phyloP scores from a whole-genome alignment of 345 rosid species.

The Euclidium syriacum region DNA sequence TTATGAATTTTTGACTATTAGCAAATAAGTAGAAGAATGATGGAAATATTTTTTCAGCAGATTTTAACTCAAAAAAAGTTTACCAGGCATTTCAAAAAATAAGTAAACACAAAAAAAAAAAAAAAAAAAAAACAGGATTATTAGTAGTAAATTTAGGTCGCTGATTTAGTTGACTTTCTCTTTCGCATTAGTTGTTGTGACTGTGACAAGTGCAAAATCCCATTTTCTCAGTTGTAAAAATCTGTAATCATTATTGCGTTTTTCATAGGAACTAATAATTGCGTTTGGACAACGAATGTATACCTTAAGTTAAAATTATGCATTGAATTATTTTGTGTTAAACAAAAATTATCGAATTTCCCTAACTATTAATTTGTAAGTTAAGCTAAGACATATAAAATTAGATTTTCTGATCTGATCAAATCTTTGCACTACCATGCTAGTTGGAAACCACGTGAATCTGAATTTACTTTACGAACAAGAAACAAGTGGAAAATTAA shows the following conservation, averaged over 20 bases:
- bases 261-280: too few species aligned
- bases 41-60: too few species aligned
- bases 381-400: background rate
- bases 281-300: background rate
- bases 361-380: background rate
- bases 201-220: conserved; percentile 3
- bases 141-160: too few species aligned
- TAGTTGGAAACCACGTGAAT: conserved; percentile 14
- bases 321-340: background rate
- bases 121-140: too few species aligned
- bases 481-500: conserved; percentile 5
- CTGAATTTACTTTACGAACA: conserved; percentile 6
- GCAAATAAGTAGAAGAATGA: too few species aligned
- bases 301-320: background rate
- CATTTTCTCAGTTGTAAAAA: background rate
- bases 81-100: too few species aligned
- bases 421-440: background rate
- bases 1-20: too few species aligned
- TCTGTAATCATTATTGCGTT: background rate
- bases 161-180: conserved; percentile 17
- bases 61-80: too few species aligned
- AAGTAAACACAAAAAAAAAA: too few species aligned
- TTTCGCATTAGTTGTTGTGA: conserved; percentile 5
- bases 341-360: background rate
- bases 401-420: background rate